Evolutionary conservation across 805 yeast species (phyloP).

Genomic region (Wickerhamomyces subpelliculosus): DNA sequence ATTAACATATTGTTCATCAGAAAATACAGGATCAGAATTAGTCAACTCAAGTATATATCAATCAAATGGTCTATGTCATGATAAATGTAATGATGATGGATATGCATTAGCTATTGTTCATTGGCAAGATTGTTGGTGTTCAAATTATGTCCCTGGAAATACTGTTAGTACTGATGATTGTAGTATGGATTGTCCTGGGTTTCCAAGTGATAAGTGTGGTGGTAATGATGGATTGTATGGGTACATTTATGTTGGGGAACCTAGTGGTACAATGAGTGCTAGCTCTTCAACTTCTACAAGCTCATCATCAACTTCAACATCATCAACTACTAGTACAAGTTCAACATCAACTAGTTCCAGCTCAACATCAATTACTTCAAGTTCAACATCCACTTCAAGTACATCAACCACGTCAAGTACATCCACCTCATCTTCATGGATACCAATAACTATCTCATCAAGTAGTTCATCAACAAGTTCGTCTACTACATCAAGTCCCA

Average conservation of each 20-base stretch:
- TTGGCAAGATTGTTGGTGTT: conserved; percentile 35
- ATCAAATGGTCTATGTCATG: conserved; percentile 39
- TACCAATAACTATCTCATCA: conserved; percentile 2
- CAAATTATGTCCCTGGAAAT: conserved; percentile 30
- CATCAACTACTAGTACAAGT: conserved; percentile 14
- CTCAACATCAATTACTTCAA: conserved; percentile 11
- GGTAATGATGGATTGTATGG: conserved; percentile 35
- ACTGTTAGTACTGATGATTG: conserved; percentile 25
- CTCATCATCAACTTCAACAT: conserved; percentile 10
- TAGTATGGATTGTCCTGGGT: conserved; percentile 34
- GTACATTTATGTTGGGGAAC: conserved; percentile 25
- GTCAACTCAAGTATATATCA: conserved; percentile 8
- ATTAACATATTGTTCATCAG: conserved; percentile 1
- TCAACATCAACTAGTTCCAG: conserved; percentile 12
- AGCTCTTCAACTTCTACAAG: conserved; percentile 9
- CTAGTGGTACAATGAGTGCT: conserved; percentile 2
- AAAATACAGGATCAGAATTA: conserved; percentile 11
- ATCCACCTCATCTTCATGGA: conserved; percentile 4
- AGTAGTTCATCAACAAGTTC: conserved; percentile 6
- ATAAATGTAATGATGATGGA: conserved; percentile 28
- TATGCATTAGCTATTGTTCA: conserved; percentile 34
- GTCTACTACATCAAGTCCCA: conserved; percentile 4
- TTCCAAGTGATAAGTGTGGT: conserved; percentile 32
- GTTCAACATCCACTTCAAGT: conserved; percentile 19
- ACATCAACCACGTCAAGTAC: conserved; percentile 18